Base-by-base conservation (phyloP, 805 yeast genomes). In the Barnettozyma californica region DNA sequence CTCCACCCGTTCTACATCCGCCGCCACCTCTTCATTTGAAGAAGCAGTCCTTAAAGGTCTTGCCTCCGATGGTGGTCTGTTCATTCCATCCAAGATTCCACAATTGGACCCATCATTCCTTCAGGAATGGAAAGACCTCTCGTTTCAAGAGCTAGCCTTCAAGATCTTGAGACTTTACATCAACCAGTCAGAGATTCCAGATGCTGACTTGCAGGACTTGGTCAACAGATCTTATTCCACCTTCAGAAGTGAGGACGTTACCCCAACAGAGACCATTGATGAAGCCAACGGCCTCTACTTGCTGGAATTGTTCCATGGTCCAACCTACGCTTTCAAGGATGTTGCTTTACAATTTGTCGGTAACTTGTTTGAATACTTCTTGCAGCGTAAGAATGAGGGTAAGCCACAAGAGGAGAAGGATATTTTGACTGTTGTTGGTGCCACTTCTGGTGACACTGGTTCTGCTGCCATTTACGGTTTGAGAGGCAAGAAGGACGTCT, bases 381-480 rank as follows among this genome's bases (percentile, higher is more conserved):
- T 94, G 60, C 73, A 76, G 51, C 84, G 96, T 68, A 78, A 80
- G 59, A 94, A 94, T 63, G 65, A 62, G 45, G 74, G 73, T 31
- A 64, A 74, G 56, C 70, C 77, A 44, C 74, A 73, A 47, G 77
- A 76, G 51, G 75, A 77, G 56, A 78, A 92, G 65, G 94, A 89
- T 58, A 78, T 80, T 51, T 75, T 94, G 62, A 94, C 99, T 35
- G 98, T 94, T 56, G 97, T 94, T 50, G 99, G 99, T 63, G 99
- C 99, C 40, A 94, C 99, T 25, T 86, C 96, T 42, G 99, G 99
- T 64, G 99, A 94, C 63, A 94, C 99, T 42, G 99, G 99, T 51
- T 87, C 96, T 46, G 99, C 99, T 47, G 99, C 99, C 53, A 94
- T 94, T 58, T 94, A 94, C 70, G 99, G 99, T 47, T 78, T 94